A percentile compares a stretch with the other conserved stretches of the same genome.
Evolutionary conservation across 768 basidiomycete genomes (phyloP).

Genomic region (Tephrocybe sp.): DNA sequence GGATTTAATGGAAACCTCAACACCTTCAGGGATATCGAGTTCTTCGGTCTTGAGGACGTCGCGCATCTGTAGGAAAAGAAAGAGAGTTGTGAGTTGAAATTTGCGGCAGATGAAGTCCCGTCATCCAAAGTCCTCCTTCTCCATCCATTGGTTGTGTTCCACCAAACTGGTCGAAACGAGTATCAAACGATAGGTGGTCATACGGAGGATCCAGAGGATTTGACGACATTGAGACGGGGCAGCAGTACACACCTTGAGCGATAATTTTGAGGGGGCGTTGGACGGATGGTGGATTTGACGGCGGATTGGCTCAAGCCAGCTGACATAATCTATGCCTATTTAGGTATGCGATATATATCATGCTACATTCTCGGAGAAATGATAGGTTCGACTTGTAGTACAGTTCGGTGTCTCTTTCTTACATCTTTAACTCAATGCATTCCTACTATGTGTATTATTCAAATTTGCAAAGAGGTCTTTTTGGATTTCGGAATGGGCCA

Average conservation of each 20-base stretch:
- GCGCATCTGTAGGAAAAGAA: slow-evolving; percentile 65
- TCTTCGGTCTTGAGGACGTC: slow-evolving; percentile 94
- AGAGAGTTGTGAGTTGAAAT: slow-evolving; percentile 37
- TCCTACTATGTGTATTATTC: background rate
- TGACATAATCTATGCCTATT: slow-evolving; percentile 34
- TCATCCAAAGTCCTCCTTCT: slow-evolving; percentile 33
- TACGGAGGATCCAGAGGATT: slow-evolving; percentile 16
- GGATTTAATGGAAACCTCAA: slow-evolving; percentile 87
- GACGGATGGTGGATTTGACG: slow-evolving; percentile 22
- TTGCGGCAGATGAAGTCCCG: slow-evolving; percentile 29
- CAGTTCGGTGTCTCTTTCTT: no score
- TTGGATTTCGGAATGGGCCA: no score
- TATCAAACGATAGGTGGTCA: slow-evolving; percentile 16
- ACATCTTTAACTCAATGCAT: background rate
- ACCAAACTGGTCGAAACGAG: slow-evolving; percentile 22
- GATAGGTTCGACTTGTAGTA: no score
- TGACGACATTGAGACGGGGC: slow-evolving; percentile 11
- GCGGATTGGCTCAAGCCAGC: slow-evolving; percentile 22
- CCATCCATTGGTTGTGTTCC: slow-evolving; percentile 19
- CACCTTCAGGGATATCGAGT: slow-evolving; percentile 82
- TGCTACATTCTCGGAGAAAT: background rate
- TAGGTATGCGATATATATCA: no score
- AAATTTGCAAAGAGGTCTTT: no score
- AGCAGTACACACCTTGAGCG: slow-evolving; percentile 40
- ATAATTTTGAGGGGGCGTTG: slow-evolving; percentile 35